These are phyloP conservation scores for Aureobasidium sp. DNA, from an alignment of 2,329 filamentous ascomycete species.

Conservation along the genomic window DNA sequence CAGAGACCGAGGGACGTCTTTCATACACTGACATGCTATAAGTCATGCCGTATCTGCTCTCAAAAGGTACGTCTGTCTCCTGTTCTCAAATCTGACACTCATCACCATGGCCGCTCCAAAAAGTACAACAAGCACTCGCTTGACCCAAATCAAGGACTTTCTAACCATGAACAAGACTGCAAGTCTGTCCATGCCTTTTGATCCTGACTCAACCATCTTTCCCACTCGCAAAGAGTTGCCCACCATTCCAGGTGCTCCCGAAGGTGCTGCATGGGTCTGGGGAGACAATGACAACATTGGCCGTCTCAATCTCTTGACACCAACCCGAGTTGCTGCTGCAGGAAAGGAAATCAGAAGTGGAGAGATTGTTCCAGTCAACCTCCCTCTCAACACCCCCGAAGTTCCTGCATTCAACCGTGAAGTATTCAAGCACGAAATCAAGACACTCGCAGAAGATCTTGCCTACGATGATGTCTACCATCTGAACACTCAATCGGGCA, in stretches of 20 bases:
- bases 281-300: slow-evolving; percentile 45
- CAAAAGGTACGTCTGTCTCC: background rate
- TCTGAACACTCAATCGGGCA: slow-evolving; percentile 41
- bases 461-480: slow-evolving; percentile 39
- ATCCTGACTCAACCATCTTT: slow-evolving; percentile 46
- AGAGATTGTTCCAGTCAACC: slow-evolving; percentile 48
- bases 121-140: slow-evolving; percentile 27
- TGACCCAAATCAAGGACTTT: slow-evolving; percentile 39
- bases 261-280: slow-evolving; percentile 54
- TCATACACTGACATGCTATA: background rate
- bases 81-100: background rate
- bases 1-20: slow-evolving; percentile 4
- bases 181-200: slow-evolving; percentile 41
- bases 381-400: slow-evolving; percentile 46
- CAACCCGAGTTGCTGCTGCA: slow-evolving; percentile 43
- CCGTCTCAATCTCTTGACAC: slow-evolving; percentile 16
- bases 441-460: slow-evolving; percentile 29
- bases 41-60: background rate
- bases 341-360: slow-evolving; percentile 47
- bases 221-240: slow-evolving; percentile 47
- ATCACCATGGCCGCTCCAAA: slow-evolving; percentile 29
- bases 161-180: slow-evolving; percentile 39
- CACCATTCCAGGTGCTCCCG: slow-evolving; percentile 42
- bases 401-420: slow-evolving; percentile 44
- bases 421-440: slow-evolving; percentile 48